A percentile compares a stretch with the other conserved stretches of the same genome.
Evolutionary conservation across 768 basidiomycete species (phyloP).

Genomic region (Panus rudis): DNA sequence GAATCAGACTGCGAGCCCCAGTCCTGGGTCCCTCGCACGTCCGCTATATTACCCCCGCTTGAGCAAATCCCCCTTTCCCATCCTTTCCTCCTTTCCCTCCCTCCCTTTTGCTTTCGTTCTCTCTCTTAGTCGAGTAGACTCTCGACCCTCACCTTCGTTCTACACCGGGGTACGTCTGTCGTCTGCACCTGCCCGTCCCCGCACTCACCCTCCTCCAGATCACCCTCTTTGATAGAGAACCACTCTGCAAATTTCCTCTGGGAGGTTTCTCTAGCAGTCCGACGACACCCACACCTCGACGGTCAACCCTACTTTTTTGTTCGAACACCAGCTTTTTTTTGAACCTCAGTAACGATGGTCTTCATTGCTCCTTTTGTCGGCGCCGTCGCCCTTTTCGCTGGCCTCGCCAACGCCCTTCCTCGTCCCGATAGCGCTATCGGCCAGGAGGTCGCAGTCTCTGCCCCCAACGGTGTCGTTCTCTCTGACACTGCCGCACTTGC

Average conservation of each 20-base stretch:
- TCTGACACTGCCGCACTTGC: conserved; percentile 33
- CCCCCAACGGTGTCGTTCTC: conserved; percentile 38
- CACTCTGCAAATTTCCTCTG: conserved; percentile 48
- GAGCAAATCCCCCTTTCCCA: neutral
- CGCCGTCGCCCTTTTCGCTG: conserved; percentile 46
- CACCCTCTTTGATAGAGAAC: conserved; percentile 70
- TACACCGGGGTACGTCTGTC: conserved; percentile 36
- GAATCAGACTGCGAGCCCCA: neutral
- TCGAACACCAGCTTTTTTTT: conserved; percentile 20
- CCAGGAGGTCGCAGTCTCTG: conserved; percentile 34
- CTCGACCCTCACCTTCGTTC: conserved; percentile 55
- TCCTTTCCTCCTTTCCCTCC: conserved; percentile 21
- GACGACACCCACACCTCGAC: conserved; percentile 41
- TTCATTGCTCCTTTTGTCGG: conserved; percentile 47
- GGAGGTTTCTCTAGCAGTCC: conserved; percentile 40
- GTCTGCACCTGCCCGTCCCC: neutral
- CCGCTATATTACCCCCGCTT: conserved; percentile 9
- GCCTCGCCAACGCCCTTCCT: conserved; percentile 43
- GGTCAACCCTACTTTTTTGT: conserved; percentile 28
- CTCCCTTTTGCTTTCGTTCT: conserved; percentile 26
- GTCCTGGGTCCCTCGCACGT: neutral
- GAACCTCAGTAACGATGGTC: conserved; percentile 45
- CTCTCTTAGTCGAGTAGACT: conserved; percentile 56
- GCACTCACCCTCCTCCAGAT: conserved; percentile 30
- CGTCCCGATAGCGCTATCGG: conserved; percentile 33